These are phyloP conservation scores for Penicillium decumbens DNA, from an alignment of 2,329 filamentous ascomycete species.

Conservation along the genomic window DNA sequence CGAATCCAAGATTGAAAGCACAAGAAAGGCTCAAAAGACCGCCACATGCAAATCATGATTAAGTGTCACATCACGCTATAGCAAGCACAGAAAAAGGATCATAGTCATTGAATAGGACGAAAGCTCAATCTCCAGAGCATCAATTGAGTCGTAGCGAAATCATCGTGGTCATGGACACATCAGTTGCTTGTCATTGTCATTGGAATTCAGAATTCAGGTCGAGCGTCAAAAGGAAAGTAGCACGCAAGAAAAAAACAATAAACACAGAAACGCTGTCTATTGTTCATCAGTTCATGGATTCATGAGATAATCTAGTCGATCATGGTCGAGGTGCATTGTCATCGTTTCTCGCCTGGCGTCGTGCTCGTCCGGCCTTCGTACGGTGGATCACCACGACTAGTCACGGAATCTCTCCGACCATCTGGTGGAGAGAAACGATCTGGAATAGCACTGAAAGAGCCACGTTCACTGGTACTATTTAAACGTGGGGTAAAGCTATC, in stretches of 20 bases:
- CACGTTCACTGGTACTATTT: constrained; percentile 21
- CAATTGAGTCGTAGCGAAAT: constrained; percentile 5
- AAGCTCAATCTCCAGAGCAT: background rate
- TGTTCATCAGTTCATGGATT: constrained; percentile 25
- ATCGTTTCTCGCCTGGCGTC: constrained; percentile 15
- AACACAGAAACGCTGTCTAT: constrained; percentile 29
- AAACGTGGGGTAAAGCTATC: constrained; percentile 24
- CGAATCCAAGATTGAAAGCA: background rate
- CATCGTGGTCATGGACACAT: constrained; percentile 19
- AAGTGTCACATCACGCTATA: constrained; percentile 11
- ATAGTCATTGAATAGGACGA: background rate
- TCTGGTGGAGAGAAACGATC: constrained; percentile 27
- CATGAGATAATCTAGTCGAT: background rate
- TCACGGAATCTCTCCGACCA: constrained; percentile 25
- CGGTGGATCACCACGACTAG: constrained; percentile 22
- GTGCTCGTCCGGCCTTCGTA: constrained; percentile 22
- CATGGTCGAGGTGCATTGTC: background rate
- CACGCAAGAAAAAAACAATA: constrained; percentile 8
- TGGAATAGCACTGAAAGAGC: constrained; percentile 18
- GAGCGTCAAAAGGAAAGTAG: background rate
- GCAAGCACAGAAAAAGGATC: background rate
- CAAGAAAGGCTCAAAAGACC: background rate
- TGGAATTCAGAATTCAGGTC: too few relatives aligned
- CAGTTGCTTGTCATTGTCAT: background rate
- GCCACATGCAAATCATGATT: constrained; percentile 13